Base-by-base conservation (phyloP, 257 asterid genomes). In the Gentiana dahurica region DNA sequence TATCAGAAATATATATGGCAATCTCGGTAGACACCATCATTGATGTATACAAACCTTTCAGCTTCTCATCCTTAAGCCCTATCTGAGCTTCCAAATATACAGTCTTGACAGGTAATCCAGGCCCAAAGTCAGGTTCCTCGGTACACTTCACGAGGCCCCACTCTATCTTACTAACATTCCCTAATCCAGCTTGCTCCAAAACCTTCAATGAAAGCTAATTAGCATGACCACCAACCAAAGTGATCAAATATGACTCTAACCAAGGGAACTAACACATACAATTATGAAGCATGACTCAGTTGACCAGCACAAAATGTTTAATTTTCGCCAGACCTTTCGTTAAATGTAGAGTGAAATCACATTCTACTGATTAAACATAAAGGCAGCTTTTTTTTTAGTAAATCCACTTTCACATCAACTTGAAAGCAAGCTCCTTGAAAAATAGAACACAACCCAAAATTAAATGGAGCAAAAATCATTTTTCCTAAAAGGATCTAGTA, bases 91-190 rank as follows among this genome's bases (percentile, higher is more conserved):
- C 65, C 35, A 91, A 57, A 73, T 74, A 91, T 60, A 87, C 70
- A 4, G 87, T 81, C 70, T 79, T 79, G 52, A 74, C 39, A 1
- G 92, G 86, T 51, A 69, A 34, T 55, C 86, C 89, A 15, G 94
- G 96, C 65, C 98, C 98, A 72, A 87, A 91, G 59, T 79, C 96
- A 73, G 98, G 96, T 62, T 91, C 96, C 68, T 82, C 83, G 48
- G 72, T 61, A 39, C 73, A 71, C 77, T 85, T 87, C 60, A 54
- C 61, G 66, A 84, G 71, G 49, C 55, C 78, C 98, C 94, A 91
- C 68, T 77, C 79, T 10, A 68, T 59, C 51, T 62, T 75, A 24
- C 62, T 49, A 62, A 65, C 64, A 56, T 68, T 66, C 49, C 62
- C 86, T 59, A 68, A 67, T 57, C 77, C 92, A 48, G 77, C 69